Evolutionary conservation across 495 filamentous ascomycete genomes (phyloP).

Genomic region (Podospora tetraspora): DNA sequence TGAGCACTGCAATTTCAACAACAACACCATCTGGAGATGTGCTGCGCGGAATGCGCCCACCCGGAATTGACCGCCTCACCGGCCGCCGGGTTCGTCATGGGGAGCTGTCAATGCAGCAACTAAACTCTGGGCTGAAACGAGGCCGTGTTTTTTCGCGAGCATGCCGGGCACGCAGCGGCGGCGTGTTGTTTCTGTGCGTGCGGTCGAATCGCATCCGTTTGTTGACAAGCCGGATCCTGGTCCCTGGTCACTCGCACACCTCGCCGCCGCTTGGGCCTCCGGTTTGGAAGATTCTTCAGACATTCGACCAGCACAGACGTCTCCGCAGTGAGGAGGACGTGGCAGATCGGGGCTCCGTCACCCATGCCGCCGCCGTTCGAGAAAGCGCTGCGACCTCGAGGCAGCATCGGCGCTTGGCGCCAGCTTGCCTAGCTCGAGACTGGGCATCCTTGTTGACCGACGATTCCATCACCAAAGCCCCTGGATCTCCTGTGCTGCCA

Average conservation of each 20-base stretch:
- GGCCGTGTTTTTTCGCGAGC: neutral
- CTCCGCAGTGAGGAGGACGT: conserved; percentile 6
- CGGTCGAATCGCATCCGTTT: conserved; percentile 12
- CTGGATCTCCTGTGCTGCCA: neutral
- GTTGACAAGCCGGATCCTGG: conserved; percentile 12
- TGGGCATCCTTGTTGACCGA: conserved; percentile 20
- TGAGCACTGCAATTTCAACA: neutral
- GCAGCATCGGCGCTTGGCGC: conserved; percentile 1
- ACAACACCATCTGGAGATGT: neutral
- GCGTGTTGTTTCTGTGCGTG: neutral
- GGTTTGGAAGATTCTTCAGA: conserved; percentile 32
- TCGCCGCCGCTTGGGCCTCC: conserved; percentile 29
- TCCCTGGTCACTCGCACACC: conserved; percentile 14
- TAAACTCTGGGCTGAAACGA: conserved; percentile 10
- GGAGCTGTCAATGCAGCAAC: conserved; percentile 7
- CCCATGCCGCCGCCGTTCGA: neutral
- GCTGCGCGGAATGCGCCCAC: conserved; percentile 7
- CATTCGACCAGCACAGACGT: conserved; percentile 24
- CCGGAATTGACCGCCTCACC: conserved; percentile 10
- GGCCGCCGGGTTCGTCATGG: conserved; percentile 4
- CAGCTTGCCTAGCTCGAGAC: neutral
- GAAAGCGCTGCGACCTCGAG: neutral
- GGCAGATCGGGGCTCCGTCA: neutral
- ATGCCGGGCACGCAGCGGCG: neutral
- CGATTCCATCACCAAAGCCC: conserved; percentile 21